Evolutionary conservation across 2,329 filamentous ascomycete genomes (phyloP), one percentile per base, ranked within the genome.

Genomic region (Cercospora sesami): DNA sequence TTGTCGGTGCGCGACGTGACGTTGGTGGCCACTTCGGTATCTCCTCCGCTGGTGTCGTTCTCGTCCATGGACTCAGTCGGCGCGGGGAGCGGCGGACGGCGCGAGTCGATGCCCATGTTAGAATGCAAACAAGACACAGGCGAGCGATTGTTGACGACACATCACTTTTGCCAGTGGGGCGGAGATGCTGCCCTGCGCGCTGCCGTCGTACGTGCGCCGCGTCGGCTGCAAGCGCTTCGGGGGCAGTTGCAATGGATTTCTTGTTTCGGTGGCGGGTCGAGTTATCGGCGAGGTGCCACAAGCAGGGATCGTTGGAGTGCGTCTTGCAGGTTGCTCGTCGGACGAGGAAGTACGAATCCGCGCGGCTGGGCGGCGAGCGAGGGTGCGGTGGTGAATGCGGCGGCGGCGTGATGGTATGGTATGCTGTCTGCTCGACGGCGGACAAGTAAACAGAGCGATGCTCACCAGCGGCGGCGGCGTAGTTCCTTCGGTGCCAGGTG

Each of bases 21-120:
- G 80, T 92, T 90, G 74, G 88, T 88, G 67, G 86, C 87, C 69
- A 91, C 78, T 73, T 86, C 85, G 72, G 84, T 83, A 64, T 76
- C 79, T 66, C 79, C 74, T 69, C 77, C 78, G 73, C 79, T 81
- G 71, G 79, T 79, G 60, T 68, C 67, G 60, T 65, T 64, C 75
- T 81, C 79, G 75, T 90, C 89, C 78, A 87, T 87, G 67, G 88
- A 88, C 78, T 90, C 90, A 78, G 91, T 94, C 73, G 91, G 91
- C 76, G 90, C 90, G 77, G 91, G 91, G 77, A 94, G 85, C 75
- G 91, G 91, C 79, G 83, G 79, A 76, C 69, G 69, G 64, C 69
- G 69, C 57, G 64, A 71, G 64, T 71, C 69, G 53, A 69, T 59
- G 48, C 69, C 69, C 69, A 71, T 71, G 63, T 68, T 68, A 66